A percentile compares a stretch with the other conserved stretches of the same genome.
Conservation (phyloP, 1,284 basidiomycete species). For the Trichosporon coremiiforme region DNA sequence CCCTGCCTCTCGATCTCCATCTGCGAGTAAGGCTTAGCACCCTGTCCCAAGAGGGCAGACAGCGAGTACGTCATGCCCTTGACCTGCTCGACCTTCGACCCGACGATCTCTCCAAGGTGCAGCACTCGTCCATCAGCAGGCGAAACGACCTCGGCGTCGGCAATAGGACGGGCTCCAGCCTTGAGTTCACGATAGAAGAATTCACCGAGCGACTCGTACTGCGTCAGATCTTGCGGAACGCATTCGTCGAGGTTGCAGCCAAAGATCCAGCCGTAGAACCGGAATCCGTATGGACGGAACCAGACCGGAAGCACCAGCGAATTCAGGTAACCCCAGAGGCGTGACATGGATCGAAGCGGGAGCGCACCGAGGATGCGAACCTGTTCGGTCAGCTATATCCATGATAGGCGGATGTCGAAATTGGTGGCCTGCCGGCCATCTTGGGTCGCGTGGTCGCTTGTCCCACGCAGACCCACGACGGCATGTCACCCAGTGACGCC, state of each 20-base stretch:
- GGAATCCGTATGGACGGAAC: conserved; percentile 87
- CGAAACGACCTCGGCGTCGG: conserved; percentile 75
- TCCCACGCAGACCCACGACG: neutral
- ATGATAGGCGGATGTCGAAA: conserved; percentile 2
- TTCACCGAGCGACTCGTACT: conserved; percentile 82
- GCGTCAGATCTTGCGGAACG: conserved; percentile 71
- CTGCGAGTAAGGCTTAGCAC: conserved; percentile 26
- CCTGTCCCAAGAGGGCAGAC: conserved; percentile 77
- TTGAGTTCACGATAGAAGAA: conserved; percentile 94
- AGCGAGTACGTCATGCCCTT: conserved; percentile 97
- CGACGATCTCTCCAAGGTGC: conserved; percentile 87
- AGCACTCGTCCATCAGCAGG: conserved; percentile 92
- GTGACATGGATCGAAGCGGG: conserved; percentile 88
- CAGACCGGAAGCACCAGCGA: conserved; percentile 88
- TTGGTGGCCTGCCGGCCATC: neutral
- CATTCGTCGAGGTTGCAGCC: conserved; percentile 94
- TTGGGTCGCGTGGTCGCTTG: conserved; percentile 5
- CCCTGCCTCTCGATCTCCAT: conserved; percentile 33
- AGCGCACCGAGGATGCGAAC: conserved; percentile 94
- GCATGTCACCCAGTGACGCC: conserved; percentile 12
- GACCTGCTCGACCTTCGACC: conserved; percentile 85
- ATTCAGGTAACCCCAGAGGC: conserved; percentile 95
- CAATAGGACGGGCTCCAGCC: conserved; percentile 77
- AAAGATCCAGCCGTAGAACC: conserved; percentile 81
- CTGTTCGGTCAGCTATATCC: conserved; percentile 57